Conservation (phyloP, 768 basidiomycete species). For the Xerocomellus dryophilus region DNA sequence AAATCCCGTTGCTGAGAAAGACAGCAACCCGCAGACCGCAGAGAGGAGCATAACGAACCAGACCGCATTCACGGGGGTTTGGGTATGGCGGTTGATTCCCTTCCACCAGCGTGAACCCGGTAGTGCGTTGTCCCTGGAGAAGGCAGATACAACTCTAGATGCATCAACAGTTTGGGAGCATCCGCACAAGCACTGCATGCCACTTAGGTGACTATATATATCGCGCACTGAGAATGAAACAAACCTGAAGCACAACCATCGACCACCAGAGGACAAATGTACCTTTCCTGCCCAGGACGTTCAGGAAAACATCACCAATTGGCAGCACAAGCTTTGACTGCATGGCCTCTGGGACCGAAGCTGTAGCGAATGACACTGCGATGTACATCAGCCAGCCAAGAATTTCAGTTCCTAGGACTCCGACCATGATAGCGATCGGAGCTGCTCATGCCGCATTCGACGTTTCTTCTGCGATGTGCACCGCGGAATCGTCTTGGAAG, state of each 20-base stretch:
- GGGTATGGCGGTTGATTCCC: conserved; percentile 30
- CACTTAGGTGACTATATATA: not conserved
- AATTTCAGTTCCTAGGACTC: conserved; percentile 37
- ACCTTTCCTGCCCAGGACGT: conserved; percentile 39
- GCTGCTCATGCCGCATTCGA: conserved; percentile 42
- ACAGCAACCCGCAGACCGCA: conserved; percentile 31
- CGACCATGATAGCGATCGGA: conserved; percentile 44
- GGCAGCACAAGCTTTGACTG: conserved; percentile 35
- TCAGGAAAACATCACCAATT: conserved; percentile 41
- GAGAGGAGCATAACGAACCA: conserved; percentile 37
- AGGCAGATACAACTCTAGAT: conserved; percentile 46
- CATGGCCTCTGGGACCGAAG: conserved; percentile 36
- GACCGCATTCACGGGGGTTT: conserved; percentile 40
- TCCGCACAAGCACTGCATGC: conserved; percentile 38
- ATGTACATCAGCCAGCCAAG: conserved; percentile 44
- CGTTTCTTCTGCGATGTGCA: conserved; percentile 46
- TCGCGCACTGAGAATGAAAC: not conserved
- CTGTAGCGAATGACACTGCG: conserved; percentile 42
- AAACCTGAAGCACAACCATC: conserved; percentile 43
- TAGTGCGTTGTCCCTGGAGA: conserved; percentile 38
- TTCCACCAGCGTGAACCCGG: conserved; percentile 40
- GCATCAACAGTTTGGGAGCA: conserved; percentile 48
- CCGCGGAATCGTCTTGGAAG: conserved; percentile 44
- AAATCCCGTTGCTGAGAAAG: conserved; percentile 34
- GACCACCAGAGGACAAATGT: conserved; percentile 44